Percentiles rank a stretch among this genome's conserved stretches.
phyloP scores from a whole-genome alignment of 1,139 yeast species.

The Magnusiomyces clavatus region DNA sequence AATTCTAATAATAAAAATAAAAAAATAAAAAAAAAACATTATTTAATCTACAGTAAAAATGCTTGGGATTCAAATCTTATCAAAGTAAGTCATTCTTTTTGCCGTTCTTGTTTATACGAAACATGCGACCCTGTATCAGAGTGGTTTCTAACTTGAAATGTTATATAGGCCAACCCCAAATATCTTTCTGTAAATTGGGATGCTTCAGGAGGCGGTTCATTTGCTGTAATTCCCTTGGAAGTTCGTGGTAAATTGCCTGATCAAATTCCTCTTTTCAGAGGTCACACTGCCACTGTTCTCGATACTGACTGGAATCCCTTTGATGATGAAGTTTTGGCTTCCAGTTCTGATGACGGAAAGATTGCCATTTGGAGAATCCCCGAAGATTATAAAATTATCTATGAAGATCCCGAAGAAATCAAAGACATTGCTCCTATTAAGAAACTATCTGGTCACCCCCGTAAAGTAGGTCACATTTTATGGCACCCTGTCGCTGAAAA shows the following conservation, averaged over 20 bases:
- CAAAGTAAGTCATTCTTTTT: constrained; percentile 33
- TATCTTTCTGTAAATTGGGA: constrained; percentile 87
- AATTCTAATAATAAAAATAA: background rate
- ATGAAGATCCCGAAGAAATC: constrained; percentile 53
- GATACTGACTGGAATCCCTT: constrained; percentile 95
- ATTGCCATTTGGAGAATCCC: constrained; percentile 86
- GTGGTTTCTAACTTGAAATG: background rate
- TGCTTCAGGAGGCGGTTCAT: constrained; percentile 94
- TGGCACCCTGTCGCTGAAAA: constrained; percentile 86
- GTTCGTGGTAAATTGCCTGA: constrained; percentile 96
- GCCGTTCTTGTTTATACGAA: constrained; percentile 36
- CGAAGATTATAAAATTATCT: constrained; percentile 46
- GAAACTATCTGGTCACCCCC: constrained; percentile 71
- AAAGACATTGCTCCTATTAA: constrained; percentile 65
- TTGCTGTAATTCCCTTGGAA: constrained; percentile 77
- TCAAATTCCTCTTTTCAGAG: constrained; percentile 84
- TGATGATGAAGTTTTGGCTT: constrained; percentile 63
- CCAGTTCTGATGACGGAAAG: constrained; percentile 89
- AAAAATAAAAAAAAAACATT: no score
- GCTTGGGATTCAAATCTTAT: constrained; percentile 95
- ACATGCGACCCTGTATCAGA: background rate
- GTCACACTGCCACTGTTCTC: constrained; percentile 89
- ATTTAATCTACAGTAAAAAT: constrained; percentile 56
- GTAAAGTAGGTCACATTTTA: constrained; percentile 89
- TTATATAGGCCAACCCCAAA: constrained; percentile 64